Evolutionary conservation across 1,284 basidiomycete genomes (phyloP), one percentile per base, ranked within the genome.

Genomic region (Exsudoporus floridanus): DNA sequence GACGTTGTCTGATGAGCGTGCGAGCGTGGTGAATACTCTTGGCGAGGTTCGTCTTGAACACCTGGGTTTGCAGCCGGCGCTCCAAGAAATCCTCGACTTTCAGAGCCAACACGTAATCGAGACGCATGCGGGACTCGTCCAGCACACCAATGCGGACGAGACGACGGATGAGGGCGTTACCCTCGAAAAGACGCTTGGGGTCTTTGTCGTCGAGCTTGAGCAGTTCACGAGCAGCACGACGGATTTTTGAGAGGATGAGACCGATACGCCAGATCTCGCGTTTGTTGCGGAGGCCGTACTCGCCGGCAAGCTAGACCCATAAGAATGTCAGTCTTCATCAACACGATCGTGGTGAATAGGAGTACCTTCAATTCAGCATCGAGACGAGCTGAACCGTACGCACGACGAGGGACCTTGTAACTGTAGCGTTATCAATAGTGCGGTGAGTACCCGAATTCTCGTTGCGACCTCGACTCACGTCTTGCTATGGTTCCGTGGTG

Each of bases 1-100:
- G 93, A 65, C 96, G 82, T 78, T 99, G 97, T 72, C 91, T 83
- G 79, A 99, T 99, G 70, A 99, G 83, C 61, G 96, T 94, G 78
- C 96, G 91, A 53, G 97, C 97, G 75, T 99, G 97, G 77, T 99
- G 97, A 68, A 99, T 98, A 65, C 86, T 90, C 87, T 98, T 98
- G 59, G 97, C 97, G 62, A 99, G 83, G 65, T 95, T 94, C 61
- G 84, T 88, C 86, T 99, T 99, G 92, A 98, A 99, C 67, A 99
- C 97, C 81, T 98, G 97, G 52, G 97, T 99, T 81, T 99, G 97
- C 67, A 99, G 80, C 67, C 97, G 82, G 67, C 97, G 87, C 84
- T 99, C 97, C 86, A 99, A 89, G 88, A 99, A 99, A 78, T 99
- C 96, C 78, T 99, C 96, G 66, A 98, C 90, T 83, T 98, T 98